A percentile compares a stretch with the other conserved stretches of the same genome.
These are phyloP conservation scores for Cladophialophora psammophila DNA, from an alignment of 2,329 filamentous ascomycete genomes.

Conservation along the genomic window DNA sequence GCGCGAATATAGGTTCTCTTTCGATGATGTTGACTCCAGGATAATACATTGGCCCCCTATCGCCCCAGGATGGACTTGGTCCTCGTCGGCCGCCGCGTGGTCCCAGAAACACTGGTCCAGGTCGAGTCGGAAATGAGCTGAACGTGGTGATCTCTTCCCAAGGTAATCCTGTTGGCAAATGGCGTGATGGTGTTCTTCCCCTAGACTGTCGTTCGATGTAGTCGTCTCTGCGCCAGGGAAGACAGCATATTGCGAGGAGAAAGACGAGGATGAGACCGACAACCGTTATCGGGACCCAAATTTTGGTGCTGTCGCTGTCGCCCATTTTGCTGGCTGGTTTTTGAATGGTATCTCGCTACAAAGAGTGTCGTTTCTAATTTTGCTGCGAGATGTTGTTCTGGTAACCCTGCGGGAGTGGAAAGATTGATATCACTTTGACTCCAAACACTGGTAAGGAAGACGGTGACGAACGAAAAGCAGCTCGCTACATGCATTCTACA, in stretches of 20 bases:
- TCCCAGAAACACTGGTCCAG: conserved; percentile 16
- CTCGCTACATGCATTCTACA: background rate
- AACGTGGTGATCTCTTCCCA: conserved; percentile 25
- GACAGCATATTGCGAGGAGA: conserved; percentile 18
- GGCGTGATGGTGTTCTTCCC: conserved; percentile 22
- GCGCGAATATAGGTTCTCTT: conserved; percentile 25
- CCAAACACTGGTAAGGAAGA: background rate
- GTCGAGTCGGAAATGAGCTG: conserved; percentile 15
- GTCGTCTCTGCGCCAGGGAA: conserved; percentile 4
- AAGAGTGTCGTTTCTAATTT: background rate
- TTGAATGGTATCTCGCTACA: background rate
- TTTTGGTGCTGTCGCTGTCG: conserved; percentile 18
- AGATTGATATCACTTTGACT: background rate
- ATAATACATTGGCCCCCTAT: conserved; percentile 10
- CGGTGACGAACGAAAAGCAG: background rate
- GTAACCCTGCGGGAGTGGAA: background rate
- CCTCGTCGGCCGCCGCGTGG: conserved; percentile 12
- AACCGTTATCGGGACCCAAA: conserved; percentile 30
- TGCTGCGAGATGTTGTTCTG: background rate
- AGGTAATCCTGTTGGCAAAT: conserved; percentile 23
- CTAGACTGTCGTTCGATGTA: conserved; percentile 11
- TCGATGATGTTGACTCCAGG: conserved; percentile 28
- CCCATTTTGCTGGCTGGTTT: conserved; percentile 11
- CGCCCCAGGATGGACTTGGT: conserved; percentile 3
- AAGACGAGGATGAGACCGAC: conserved; percentile 23